Conservation (phyloP, 2,329 filamentous ascomycete genomes). For the Alternaria ethzedia region DNA sequence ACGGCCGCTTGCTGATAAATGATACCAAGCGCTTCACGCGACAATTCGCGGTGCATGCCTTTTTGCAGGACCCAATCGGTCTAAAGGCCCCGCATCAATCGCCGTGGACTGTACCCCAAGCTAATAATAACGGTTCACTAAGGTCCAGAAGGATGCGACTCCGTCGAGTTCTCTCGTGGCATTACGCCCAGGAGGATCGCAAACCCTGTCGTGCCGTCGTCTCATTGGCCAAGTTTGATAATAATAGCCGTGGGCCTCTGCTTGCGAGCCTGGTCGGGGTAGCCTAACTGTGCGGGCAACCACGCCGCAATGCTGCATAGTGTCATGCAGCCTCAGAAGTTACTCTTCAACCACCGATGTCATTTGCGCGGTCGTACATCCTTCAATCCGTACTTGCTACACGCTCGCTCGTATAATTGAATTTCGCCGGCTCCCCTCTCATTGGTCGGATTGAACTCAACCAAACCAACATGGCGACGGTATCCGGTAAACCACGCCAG, state of each 20-base stretch:
- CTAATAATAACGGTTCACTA: background rate
- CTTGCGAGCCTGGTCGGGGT: background rate
- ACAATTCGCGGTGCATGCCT: background rate
- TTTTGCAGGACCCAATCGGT: background rate
- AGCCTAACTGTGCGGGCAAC: background rate
- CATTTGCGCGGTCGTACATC: slow-evolving; percentile 11
- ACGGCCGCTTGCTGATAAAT: background rate
- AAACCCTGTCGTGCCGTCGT: background rate
- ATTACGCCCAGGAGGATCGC: background rate
- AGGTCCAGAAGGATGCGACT: background rate
- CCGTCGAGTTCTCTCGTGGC: background rate
- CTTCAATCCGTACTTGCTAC: background rate
- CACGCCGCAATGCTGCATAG: slow-evolving; percentile 9
- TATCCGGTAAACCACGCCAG: slow-evolving; percentile 18
- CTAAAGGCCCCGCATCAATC: background rate
- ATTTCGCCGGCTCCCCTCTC: background rate
- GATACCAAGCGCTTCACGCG: background rate
- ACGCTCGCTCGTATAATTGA: slow-evolving; percentile 1
- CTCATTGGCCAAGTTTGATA: background rate
- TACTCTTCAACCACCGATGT: background rate
- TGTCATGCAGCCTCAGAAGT: slow-evolving; percentile 8
- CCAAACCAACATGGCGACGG: slow-evolving; percentile 3
- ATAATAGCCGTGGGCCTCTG: background rate
- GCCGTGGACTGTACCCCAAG: background rate
- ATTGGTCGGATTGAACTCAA: background rate